A percentile compares a stretch with the other conserved stretches of the same genome.
Evolutionary conservation across 1,139 yeast species (phyloP).

Genomic region (Debaryomyces subglobosus): DNA sequence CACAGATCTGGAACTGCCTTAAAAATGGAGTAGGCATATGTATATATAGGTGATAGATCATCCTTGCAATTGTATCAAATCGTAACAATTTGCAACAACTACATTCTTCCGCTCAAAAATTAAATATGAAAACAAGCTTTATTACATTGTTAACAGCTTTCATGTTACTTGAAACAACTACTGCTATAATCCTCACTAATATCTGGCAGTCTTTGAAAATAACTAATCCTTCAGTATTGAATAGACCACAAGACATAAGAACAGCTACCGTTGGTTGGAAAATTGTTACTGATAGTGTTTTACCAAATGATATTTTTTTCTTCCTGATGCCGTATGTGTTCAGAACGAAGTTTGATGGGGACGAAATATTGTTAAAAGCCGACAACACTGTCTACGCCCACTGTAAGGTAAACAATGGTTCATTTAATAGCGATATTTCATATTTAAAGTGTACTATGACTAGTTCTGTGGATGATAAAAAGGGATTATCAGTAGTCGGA

Average conservation of each 20-base stretch:
- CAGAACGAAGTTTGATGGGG: slow-evolving; percentile 19
- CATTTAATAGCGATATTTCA: slow-evolving; percentile 14
- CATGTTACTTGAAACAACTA: not conserved
- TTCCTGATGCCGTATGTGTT: slow-evolving; percentile 23
- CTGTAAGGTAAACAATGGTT: slow-evolving; percentile 18
- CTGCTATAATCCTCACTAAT: slow-evolving; percentile 10
- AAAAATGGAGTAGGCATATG: not conserved
- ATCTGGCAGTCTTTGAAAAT: slow-evolving; percentile 12
- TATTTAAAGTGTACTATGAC: slow-evolving; percentile 17
- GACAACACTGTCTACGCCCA: slow-evolving; percentile 14
- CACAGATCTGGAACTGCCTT: not conserved
- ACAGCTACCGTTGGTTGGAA: slow-evolving; percentile 21
- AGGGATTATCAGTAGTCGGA: slow-evolving; percentile 15
- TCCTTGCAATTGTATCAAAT: not conserved
- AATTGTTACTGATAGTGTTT: slow-evolving; percentile 12
- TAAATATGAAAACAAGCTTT: slow-evolving; percentile 2
- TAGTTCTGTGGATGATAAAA: slow-evolving; percentile 7
- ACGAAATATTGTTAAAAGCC: slow-evolving; percentile 13
- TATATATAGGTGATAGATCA: slow-evolving; percentile 4
- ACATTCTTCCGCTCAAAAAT: not conserved
- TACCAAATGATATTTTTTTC: slow-evolving; percentile 16
- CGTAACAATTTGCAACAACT: not conserved
- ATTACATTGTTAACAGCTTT: slow-evolving; percentile 1
- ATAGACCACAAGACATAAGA: slow-evolving; percentile 22
- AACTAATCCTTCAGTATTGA: slow-evolving; percentile 10